Evolutionary conservation across 106 monocot genomes (phyloP), one percentile per base, ranked within the genome.

Genomic region (Ottelia alismoides): DNA sequence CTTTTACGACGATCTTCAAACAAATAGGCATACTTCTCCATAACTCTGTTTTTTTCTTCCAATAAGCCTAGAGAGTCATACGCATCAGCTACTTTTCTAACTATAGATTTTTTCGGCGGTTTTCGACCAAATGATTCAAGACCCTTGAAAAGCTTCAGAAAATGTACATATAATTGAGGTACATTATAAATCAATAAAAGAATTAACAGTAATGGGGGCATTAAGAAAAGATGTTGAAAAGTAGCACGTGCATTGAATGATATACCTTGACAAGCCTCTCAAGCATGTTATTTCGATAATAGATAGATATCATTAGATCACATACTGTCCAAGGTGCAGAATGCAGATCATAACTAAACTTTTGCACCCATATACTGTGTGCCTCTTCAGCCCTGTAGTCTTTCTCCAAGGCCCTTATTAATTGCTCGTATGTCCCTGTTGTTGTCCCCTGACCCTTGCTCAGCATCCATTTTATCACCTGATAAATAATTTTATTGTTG

Each of bases 391-490:
- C 73, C 45, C 98, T 78, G 61, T 78, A 61, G 11, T 98, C 90
- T 50, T 98, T 98, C 58, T 98, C 98, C 28, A 98, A 64, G 68
- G 98, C 90, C 60, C 71, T 63, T 27, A 98, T 83, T 68, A 98
- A 68, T 65, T 76, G 85, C 54, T 85, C 81, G 73, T 86, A 98
- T 5, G 98, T 86, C 61, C 98, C 90, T 67, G 72, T 75, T 70
- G 90, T 98, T 24, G 53, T 89, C 35, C 98, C 90, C 67, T 90
- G 90, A 2, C 90, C 98, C 76, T 98, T 98, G 73, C 90, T 90
- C 63, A 90, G 23, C 79, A 90, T 98, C 98, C 98, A 98, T 57
- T 98, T 98, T 72, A 90, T 28, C 27, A 98, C 79, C 98, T 98
- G 30, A 26, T 25, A 30, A 11, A 30, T 20, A 30, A n/a, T n/a